These are phyloP conservation scores for Amanita polypyramis DNA, from an alignment of 768 basidiomycete genomes.

Conservation along the genomic window DNA sequence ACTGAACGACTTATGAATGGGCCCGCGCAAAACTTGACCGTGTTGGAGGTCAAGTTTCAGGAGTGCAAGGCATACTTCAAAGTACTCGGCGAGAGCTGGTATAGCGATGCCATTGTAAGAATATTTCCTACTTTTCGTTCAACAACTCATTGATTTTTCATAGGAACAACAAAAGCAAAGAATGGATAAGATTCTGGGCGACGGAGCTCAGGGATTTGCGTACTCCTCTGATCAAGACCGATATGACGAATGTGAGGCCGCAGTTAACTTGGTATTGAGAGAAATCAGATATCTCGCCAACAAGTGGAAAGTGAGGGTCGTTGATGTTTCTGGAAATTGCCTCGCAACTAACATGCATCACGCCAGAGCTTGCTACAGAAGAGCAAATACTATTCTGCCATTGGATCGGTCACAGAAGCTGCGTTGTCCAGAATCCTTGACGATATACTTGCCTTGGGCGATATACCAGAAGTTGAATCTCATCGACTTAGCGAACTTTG, in stretches of 20 bases:
- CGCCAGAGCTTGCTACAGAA: constrained; percentile 56
- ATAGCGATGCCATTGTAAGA: constrained; percentile 58
- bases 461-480: constrained; percentile 86
- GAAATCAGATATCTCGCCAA: constrained; percentile 53
- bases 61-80: constrained; percentile 44
- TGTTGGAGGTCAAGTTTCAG: constrained; percentile 34
- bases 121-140: constrained; percentile 7
- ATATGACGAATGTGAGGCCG: constrained; percentile 68
- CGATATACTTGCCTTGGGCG: constrained; percentile 66
- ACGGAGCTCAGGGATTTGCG: constrained; percentile 53
- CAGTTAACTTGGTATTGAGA: constrained; percentile 50
- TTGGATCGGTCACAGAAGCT: constrained; percentile 63
- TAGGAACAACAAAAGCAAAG: constrained; percentile 41
- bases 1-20: constrained; percentile 26
- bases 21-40: constrained; percentile 9
- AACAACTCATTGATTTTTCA: constrained; percentile 2
- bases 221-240: constrained; percentile 62
- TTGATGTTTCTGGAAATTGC: neutral
- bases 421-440: constrained; percentile 57
- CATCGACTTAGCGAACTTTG: constrained; percentile 76
- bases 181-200: constrained; percentile 35
- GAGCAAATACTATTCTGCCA: constrained; percentile 58
- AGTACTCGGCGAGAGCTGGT: constrained; percentile 58
- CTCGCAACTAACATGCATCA: neutral
- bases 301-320: constrained; percentile 54